A percentile compares a stretch with the other conserved stretches of the same genome.
These are phyloP conservation scores for Raddia distichophylla DNA, from an alignment of 176 grass and related monocot genomes.

Conservation along the genomic window DNA sequence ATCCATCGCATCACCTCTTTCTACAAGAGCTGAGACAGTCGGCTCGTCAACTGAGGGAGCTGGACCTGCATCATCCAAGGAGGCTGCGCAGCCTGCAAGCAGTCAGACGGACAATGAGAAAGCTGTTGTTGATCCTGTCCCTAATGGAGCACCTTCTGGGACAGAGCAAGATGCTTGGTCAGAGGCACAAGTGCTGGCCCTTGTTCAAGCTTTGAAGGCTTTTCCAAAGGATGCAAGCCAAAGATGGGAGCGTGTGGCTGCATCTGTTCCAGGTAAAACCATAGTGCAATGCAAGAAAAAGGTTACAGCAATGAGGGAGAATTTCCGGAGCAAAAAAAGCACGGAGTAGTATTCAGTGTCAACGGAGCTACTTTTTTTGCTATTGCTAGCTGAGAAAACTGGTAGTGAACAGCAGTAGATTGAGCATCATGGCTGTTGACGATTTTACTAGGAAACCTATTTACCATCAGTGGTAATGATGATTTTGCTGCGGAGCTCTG, in stretches of 20 bases:
- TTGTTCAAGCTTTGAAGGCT: slow-evolving; percentile 92
- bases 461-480: background rate
- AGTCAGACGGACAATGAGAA: slow-evolving; percentile 44
- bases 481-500: slow-evolving; percentile 28
- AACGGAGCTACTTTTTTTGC: background rate
- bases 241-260: slow-evolving; percentile 95
- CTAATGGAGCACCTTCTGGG: slow-evolving; percentile 42
- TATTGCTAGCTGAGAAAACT: background rate
- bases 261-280: slow-evolving; percentile 94
- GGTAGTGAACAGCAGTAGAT: slow-evolving; percentile 19
- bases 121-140: slow-evolving; percentile 40
- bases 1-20: slow-evolving; percentile 78
- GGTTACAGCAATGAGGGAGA: slow-evolving; percentile 81
- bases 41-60: slow-evolving; percentile 30
- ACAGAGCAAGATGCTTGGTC: slow-evolving; percentile 78
- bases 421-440: background rate
- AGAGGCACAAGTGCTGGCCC: slow-evolving; percentile 79
- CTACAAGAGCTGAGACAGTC: slow-evolving; percentile 60
- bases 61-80: slow-evolving; percentile 45
- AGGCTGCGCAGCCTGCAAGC: slow-evolving; percentile 30
- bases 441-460: background rate
- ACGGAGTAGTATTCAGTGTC: slow-evolving; percentile 44
- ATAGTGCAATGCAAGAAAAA: slow-evolving; percentile 96
- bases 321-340: slow-evolving; percentile 82
- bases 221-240: slow-evolving; percentile 93